Percentiles rank a stretch among this genome's conserved stretches.
These are phyloP conservation scores for Acorus calamus DNA, from an alignment of 106 monocot genomes.

Conservation along the genomic window DNA sequence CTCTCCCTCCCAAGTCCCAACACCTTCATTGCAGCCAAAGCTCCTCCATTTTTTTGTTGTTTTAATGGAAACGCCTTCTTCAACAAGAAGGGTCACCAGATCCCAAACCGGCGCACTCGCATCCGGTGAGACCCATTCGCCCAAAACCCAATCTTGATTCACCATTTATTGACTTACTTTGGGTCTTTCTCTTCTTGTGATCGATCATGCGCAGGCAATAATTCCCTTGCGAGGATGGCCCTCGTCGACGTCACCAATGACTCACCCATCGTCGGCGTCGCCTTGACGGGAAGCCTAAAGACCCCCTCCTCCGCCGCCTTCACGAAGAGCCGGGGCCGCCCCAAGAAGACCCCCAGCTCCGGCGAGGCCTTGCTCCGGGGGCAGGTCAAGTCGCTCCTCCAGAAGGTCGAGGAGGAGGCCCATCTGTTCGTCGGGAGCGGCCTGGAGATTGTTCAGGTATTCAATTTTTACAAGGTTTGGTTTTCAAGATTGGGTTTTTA, in stretches of 20 bases:
- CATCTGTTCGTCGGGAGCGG: constrained; percentile 27
- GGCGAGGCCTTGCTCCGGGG: constrained; percentile 84
- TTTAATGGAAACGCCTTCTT: constrained; percentile 74
- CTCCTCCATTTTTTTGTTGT: background rate
- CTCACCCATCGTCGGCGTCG: constrained; percentile 81
- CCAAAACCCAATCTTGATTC: background rate
- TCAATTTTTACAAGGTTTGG: too few species aligned
- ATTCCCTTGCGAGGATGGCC: constrained; percentile 7
- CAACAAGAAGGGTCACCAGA: constrained; percentile 34
- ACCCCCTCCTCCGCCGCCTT: constrained; percentile 27
- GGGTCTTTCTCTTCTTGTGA: background rate
- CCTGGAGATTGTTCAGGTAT: too few species aligned
- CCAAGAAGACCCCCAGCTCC: constrained; percentile 50
- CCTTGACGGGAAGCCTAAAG: constrained; percentile 17
- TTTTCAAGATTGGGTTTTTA: too few species aligned
- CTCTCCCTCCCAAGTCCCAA: too few species aligned
- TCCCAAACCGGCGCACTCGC: constrained; percentile 18
- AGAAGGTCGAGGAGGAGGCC: constrained; percentile 71
- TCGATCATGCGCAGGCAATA: constrained; percentile 1
- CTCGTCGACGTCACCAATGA: constrained; percentile 93
- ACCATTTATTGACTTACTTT: too few species aligned
- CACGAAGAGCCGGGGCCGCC: constrained; percentile 14
- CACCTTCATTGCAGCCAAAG: background rate
- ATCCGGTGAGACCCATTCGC: constrained; percentile 23
- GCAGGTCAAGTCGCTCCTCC: constrained; percentile 77